These are phyloP conservation scores for Byssoonygena ceratinophila DNA, from an alignment of 2,329 filamentous ascomycete genomes.

Conservation along the genomic window DNA sequence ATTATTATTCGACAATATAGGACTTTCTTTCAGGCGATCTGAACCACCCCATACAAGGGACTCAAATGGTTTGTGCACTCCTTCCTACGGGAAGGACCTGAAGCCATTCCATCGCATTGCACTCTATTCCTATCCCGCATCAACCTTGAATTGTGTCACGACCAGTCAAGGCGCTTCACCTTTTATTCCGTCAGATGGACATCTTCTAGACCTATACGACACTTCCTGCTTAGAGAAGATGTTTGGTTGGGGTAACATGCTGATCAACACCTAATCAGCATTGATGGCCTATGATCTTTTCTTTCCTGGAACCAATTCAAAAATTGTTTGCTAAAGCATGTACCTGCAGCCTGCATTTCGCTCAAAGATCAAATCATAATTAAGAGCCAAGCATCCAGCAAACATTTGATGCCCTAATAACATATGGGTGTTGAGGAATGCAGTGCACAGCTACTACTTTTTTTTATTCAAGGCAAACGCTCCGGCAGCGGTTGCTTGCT, in stretches of 20 bases:
- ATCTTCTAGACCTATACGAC: not conserved
- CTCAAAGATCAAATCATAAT: not conserved
- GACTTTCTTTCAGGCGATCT: not conserved
- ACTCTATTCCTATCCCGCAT: not conserved
- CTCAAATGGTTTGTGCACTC: not conserved
- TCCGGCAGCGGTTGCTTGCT: slow-evolving; percentile 10
- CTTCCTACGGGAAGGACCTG: not conserved
- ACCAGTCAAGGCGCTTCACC: not conserved
- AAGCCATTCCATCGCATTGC: not conserved
- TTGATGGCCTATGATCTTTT: not conserved
- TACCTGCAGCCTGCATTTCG: slow-evolving; percentile 3
- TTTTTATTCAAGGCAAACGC: slow-evolving; percentile 10
- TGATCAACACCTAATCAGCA: slow-evolving; percentile 3
- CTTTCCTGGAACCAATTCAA: not conserved
- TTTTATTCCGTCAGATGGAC: not conserved
- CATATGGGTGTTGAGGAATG: not conserved
- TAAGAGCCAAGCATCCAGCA: slow-evolving; percentile 9
- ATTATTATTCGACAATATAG: not conserved
- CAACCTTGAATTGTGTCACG: not conserved
- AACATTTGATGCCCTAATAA: slow-evolving; percentile 6
- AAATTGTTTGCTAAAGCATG: slow-evolving; percentile 10
- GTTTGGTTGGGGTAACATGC: not conserved
- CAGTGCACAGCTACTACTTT: not conserved
- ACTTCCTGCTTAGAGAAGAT: not conserved
- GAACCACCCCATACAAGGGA: not conserved